Conservation (phyloP, 805 yeast genomes). For the Yarrowia osloensis region DNA sequence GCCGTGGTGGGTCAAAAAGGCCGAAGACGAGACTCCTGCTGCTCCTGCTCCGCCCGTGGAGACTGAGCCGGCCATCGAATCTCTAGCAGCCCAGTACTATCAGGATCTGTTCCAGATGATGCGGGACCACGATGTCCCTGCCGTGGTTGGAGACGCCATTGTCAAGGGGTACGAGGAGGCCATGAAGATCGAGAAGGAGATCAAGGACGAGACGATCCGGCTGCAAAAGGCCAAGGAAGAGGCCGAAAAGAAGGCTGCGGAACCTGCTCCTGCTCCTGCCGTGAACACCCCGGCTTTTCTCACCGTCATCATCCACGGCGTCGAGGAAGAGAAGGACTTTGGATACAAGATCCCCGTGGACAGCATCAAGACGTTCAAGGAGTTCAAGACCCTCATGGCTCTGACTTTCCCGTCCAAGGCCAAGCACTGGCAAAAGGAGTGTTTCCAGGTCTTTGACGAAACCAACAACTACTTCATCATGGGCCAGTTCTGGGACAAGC, state of each 20-base stretch:
- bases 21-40: background rate
- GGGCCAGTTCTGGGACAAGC: conserved; percentile 28
- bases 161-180: conserved; percentile 24
- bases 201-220: background rate
- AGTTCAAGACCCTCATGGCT: conserved; percentile 2
- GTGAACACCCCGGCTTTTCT: conserved; percentile 6
- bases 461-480: conserved; percentile 23
- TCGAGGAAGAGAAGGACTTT: conserved; percentile 2
- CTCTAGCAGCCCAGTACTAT: conserved; percentile 17
- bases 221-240: background rate
- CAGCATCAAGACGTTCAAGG: conserved; percentile 10
- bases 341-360: conserved; percentile 24
- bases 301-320: background rate
- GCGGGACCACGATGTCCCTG: conserved; percentile 8
- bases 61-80: background rate
- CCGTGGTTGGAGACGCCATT: background rate
- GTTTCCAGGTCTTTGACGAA: conserved; percentile 21
- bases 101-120: conserved; percentile 18
- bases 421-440: conserved; percentile 19
- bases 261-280: background rate
- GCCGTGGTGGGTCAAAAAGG: conserved; percentile 1
- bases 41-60: background rate
- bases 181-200: conserved; percentile 8
- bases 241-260: background rate
- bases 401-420: conserved; percentile 15